Conservation (phyloP, 1,284 basidiomycete species). For the Stereum hirsutum region DNA sequence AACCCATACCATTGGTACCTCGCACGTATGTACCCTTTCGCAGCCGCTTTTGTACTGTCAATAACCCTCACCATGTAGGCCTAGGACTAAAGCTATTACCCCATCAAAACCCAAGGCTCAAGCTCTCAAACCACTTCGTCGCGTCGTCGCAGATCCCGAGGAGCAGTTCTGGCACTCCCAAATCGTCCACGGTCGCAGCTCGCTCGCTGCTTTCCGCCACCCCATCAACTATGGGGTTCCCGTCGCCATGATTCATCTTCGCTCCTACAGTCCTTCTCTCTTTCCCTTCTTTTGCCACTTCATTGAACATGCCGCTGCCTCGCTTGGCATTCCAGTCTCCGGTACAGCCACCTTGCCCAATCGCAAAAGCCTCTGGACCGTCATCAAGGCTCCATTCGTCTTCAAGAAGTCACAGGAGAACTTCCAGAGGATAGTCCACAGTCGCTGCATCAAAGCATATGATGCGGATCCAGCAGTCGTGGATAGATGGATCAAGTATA, state of each 20-base stretch:
- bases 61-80: too few species aligned
- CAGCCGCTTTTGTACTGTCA: too few species aligned
- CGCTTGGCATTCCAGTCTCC: slow-evolving; percentile 79
- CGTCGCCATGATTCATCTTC: slow-evolving; percentile 79
- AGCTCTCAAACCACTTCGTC: slow-evolving; percentile 4
- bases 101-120: not conserved
- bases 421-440: slow-evolving; percentile 82
- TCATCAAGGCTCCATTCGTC: slow-evolving; percentile 80
- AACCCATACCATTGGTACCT: too few species aligned
- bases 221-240: slow-evolving; percentile 67
- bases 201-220: slow-evolving; percentile 44
- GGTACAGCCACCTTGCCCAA: slow-evolving; percentile 67
- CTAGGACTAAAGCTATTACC: too few species aligned
- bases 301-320: slow-evolving; percentile 74
- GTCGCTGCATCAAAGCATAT: slow-evolving; percentile 84
- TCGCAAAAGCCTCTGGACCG: slow-evolving; percentile 79
- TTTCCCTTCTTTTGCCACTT: slow-evolving; percentile 85
- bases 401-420: slow-evolving; percentile 97
- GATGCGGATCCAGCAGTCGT: slow-evolving; percentile 80
- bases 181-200: slow-evolving; percentile 48
- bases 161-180: slow-evolving; percentile 21
- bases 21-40: too few species aligned
- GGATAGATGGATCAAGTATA: slow-evolving; percentile 76
- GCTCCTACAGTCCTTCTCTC: slow-evolving; percentile 60
- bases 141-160: slow-evolving; percentile 8